These are phyloP conservation scores for Uronychia binucleata DNA, from an alignment of 73 alveolate genomes.

Conservation along the genomic window DNA sequence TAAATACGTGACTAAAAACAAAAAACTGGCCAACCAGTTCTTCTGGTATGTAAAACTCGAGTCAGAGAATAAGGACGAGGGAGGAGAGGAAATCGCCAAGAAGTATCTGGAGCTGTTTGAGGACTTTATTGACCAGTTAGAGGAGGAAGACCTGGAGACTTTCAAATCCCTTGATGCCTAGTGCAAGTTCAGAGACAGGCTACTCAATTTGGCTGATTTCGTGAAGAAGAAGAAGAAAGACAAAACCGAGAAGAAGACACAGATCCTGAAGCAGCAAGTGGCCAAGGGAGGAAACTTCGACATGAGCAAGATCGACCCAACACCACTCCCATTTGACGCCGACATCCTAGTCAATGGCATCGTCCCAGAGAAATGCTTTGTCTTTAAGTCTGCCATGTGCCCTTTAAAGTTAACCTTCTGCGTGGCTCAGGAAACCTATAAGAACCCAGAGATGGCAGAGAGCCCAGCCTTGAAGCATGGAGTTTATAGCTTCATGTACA, in stretches of 20 bases:
- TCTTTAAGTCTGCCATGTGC: slow-evolving; percentile 80
- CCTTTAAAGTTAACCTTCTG: slow-evolving; percentile 78
- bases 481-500: slow-evolving; percentile 79
- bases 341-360: slow-evolving; percentile 71
- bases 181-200: slow-evolving; percentile 49
- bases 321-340: slow-evolving; percentile 71
- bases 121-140: slow-evolving; percentile 59
- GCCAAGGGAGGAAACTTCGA: slow-evolving; percentile 52
- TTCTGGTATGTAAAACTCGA: slow-evolving; percentile 94
- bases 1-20: slow-evolving; percentile 76
- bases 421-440: slow-evolving; percentile 56
- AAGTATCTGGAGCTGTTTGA: slow-evolving; percentile 54
- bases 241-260: slow-evolving; percentile 40
- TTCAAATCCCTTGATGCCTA: slow-evolving; percentile 50
- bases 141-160: slow-evolving; percentile 59
- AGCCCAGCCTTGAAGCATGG: slow-evolving; percentile 12
- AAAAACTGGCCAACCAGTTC: slow-evolving; percentile 86
- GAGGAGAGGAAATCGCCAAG: slow-evolving; percentile 52
- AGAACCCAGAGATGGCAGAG: slow-evolving; percentile 33
- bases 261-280: slow-evolving; percentile 30
- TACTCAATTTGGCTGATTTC: slow-evolving; percentile 63
- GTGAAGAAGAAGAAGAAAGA: slow-evolving; percentile 77
- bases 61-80: slow-evolving; percentile 67
- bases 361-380: slow-evolving; percentile 77
- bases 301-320: slow-evolving; percentile 53